Conservation (phyloP, 768 basidiomycete genomes). For the Candolleomyces efflorescens region DNA sequence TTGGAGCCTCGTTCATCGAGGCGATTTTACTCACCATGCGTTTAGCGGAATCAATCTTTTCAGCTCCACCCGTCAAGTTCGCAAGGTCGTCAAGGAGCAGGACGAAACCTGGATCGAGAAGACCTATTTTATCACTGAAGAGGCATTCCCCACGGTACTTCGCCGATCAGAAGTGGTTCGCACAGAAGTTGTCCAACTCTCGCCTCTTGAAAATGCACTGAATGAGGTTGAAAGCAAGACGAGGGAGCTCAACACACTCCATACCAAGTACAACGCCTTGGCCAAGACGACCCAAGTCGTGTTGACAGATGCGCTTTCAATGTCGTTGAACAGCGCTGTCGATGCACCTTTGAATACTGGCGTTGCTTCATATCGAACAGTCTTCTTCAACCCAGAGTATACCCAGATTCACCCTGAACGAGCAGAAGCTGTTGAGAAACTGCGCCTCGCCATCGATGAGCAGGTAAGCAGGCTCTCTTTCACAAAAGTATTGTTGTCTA, state of each 20-base stretch:
- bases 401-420: conserved; percentile 64
- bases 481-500: neutral
- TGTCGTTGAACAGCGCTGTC: conserved; percentile 83
- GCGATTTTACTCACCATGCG: neutral
- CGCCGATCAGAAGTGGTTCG: conserved; percentile 83
- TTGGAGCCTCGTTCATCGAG: neutral
- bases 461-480: conserved; percentile 45
- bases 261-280: conserved; percentile 70
- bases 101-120: conserved; percentile 84
- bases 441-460: conserved; percentile 74
- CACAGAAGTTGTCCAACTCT: conserved; percentile 68
- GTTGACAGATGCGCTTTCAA: conserved; percentile 77
- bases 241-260: conserved; percentile 65
- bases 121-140: conserved; percentile 81
- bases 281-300: conserved; percentile 71
- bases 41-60: conserved; percentile 79
- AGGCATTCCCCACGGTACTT: conserved; percentile 87
- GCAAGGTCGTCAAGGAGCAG: conserved; percentile 59
- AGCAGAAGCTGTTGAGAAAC: conserved; percentile 63
- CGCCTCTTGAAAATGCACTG: conserved; percentile 81
- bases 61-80: conserved; percentile 66
- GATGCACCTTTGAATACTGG: conserved; percentile 80
- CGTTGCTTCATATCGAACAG: conserved; percentile 69
- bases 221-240: conserved; percentile 78
- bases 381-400: conserved; percentile 74